These are phyloP conservation scores for Petunia secreta DNA, from an alignment of 257 asterid species.

Conservation along the genomic window DNA sequence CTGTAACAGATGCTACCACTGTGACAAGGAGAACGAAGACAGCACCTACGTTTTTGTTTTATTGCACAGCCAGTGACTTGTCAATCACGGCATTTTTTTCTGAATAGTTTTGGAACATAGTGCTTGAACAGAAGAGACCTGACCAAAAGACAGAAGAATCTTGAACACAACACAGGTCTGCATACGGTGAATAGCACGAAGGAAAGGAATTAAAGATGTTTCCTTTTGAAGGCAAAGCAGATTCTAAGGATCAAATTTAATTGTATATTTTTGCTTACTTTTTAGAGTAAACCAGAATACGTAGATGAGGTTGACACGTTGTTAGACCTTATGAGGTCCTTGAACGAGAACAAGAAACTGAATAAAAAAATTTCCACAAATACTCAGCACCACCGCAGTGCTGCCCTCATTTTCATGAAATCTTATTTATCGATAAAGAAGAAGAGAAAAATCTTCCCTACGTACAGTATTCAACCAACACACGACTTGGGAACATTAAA, in stretches of 20 bases:
- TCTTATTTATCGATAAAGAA: background rate
- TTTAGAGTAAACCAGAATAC: background rate
- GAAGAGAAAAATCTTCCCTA: too few species aligned
- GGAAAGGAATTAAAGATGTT: too few species aligned
- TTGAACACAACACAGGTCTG: too few species aligned
- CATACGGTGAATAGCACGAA: too few species aligned
- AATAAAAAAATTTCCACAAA: background rate
- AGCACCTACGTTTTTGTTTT: too few species aligned
- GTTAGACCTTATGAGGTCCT: background rate
- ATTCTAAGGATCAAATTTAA: background rate
- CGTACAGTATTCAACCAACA: background rate
- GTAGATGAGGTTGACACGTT: background rate
- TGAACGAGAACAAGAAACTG: background rate
- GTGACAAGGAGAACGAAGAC: too few species aligned
- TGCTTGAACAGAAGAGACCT: too few species aligned
- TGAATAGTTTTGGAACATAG: too few species aligned
- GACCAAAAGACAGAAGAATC: too few species aligned
- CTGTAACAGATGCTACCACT: too few species aligned
- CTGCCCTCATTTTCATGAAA: conserved; percentile 10
- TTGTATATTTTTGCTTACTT: background rate
- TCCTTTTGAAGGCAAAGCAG: background rate
- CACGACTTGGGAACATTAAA: background rate
- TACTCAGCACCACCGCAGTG: background rate
- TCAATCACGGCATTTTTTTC: too few species aligned
- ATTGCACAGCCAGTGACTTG: too few species aligned